Base-by-base conservation (phyloP, 2,329 filamentous ascomycete species). In the Stylonectria norvegica region DNA sequence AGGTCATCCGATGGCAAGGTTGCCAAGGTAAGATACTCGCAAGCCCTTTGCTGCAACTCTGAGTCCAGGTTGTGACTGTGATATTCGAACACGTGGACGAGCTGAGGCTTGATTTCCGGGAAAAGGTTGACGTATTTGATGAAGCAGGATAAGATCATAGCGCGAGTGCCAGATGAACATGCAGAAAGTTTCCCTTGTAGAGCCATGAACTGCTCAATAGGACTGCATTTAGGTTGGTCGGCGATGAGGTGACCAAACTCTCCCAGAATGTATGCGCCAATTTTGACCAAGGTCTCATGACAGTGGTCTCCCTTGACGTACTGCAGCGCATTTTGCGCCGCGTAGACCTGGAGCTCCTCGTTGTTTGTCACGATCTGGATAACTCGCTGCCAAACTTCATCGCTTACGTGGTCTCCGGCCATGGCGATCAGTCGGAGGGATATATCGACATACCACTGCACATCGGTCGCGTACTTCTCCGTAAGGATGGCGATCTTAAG, bases 311-410 rank as follows among this genome's bases (percentile, higher is more conserved):
- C 82, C 64, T 95, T 95, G 64, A 96, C 76, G 59, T 97, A 95
- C 52, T 91, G 85, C 28, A 98, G 70, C 16, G 93, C 89, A 55
- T 94, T 94, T 60, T 95, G 88, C 4, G 93, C 89, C 1, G 93
- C 93, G 61, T 98, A 98, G 0, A 95, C 85, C 66, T 98, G 93
- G 9, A 98, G 76, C 64, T 97, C 91, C 65, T 98, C 93, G 64
- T 98, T 98, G 72, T 98, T 98, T 39, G 93, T 97, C 43, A 97
- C 90, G 55, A 98, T 97, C 64, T 98, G 93, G 48, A 95, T 96
- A 40, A 98, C 91, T 55, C 93, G 83, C 64, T 98, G 93, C 93
- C 93, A 98, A 14, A 98, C 93, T 67, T 98, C 93, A 49, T 98
- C 94, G 65, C 91, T 97, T 53, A 98, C 91, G 63, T 98, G 93